Conservation (phyloP, 2,329 filamentous ascomycete species). For the Anisogramma anomala region DNA sequence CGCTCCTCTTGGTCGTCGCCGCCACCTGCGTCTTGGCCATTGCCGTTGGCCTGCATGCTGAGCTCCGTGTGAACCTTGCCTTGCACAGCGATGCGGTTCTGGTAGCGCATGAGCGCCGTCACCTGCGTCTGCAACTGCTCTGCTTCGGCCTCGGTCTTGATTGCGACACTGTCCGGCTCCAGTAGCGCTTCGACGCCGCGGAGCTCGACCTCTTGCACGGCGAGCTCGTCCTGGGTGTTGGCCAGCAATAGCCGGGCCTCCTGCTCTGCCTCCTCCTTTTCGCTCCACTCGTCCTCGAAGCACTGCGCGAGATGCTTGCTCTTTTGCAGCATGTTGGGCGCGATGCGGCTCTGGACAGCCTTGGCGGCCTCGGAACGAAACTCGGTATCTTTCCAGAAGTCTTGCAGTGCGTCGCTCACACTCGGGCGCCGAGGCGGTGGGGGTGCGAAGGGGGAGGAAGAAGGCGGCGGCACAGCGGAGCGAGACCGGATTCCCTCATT, state of each 20-base stretch:
- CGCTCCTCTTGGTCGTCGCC: slow-evolving; percentile 42
- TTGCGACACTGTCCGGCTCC: slow-evolving; percentile 42
- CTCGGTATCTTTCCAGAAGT: slow-evolving; percentile 11
- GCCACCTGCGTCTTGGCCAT: slow-evolving; percentile 20
- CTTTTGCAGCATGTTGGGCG: slow-evolving; percentile 58
- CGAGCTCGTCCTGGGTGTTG: slow-evolving; percentile 57
- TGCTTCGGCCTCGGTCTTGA: slow-evolving; percentile 39
- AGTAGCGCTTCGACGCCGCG: slow-evolving; percentile 32
- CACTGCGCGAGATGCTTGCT: slow-evolving; percentile 57
- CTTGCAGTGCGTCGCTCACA: slow-evolving; percentile 40
- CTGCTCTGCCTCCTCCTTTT: slow-evolving; percentile 58
- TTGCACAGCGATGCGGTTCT: slow-evolving; percentile 42
- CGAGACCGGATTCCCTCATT: slow-evolving; percentile 60
- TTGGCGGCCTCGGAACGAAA: slow-evolving; percentile 50
- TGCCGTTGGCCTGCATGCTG: slow-evolving; percentile 35
- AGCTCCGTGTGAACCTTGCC: slow-evolving; percentile 41
- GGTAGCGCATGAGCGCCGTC: slow-evolving; percentile 28
- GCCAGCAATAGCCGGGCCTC: slow-evolving; percentile 55
- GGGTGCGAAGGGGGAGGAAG: slow-evolving; percentile 60
- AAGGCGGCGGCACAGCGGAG: slow-evolving; percentile 51
- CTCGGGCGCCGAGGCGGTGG: slow-evolving; percentile 47
- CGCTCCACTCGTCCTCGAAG: slow-evolving; percentile 64
- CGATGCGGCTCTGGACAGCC: slow-evolving; percentile 57
- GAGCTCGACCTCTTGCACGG: slow-evolving; percentile 48
- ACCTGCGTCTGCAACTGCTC: slow-evolving; percentile 30